Conservation (phyloP, 345 rosid genomes). For the Gossypium longicalyx region DNA sequence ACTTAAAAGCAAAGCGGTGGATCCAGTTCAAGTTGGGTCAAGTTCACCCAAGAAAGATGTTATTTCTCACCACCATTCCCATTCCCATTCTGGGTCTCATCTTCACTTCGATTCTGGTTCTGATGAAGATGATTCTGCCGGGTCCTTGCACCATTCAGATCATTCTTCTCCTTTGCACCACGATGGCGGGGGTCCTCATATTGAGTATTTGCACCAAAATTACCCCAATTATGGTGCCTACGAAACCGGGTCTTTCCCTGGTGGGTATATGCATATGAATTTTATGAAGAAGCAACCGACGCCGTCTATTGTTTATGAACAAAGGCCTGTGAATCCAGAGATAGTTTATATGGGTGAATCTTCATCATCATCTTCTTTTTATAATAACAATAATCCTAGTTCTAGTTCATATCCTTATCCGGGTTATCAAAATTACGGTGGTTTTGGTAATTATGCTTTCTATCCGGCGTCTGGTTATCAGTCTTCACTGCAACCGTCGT, state of each 20-base stretch:
- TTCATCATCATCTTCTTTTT: conserved; percentile 44
- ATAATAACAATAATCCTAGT: conserved; percentile 17
- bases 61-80: conserved; percentile 29
- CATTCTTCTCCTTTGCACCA: conserved; percentile 53
- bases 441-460: not conserved
- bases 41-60: conserved; percentile 24
- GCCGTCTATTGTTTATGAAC: conserved; percentile 58
- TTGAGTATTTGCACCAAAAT: conserved; percentile 27
- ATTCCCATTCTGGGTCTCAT: conserved; percentile 63
- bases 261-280: conserved; percentile 62
- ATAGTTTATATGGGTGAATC: conserved; percentile 60
- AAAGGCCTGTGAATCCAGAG: conserved; percentile 53
- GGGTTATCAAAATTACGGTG: conserved; percentile 33
- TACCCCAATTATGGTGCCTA: conserved; percentile 11
- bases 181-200: conserved; percentile 16
- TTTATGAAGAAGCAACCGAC: conserved; percentile 69
- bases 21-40: conserved; percentile 15
- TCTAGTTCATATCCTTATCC: conserved; percentile 24
- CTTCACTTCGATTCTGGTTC: conserved; percentile 51
- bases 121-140: conserved; percentile 40
- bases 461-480: not conserved
- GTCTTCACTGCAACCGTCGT: not conserved
- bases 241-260: conserved; percentile 21
- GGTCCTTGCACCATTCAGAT: conserved; percentile 39
- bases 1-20: conserved; percentile 35